A percentile compares a stretch with the other conserved stretches of the same genome.
Conservation (phyloP, 192 early-diverging fungal species). For the Backusella macrospora region DNA sequence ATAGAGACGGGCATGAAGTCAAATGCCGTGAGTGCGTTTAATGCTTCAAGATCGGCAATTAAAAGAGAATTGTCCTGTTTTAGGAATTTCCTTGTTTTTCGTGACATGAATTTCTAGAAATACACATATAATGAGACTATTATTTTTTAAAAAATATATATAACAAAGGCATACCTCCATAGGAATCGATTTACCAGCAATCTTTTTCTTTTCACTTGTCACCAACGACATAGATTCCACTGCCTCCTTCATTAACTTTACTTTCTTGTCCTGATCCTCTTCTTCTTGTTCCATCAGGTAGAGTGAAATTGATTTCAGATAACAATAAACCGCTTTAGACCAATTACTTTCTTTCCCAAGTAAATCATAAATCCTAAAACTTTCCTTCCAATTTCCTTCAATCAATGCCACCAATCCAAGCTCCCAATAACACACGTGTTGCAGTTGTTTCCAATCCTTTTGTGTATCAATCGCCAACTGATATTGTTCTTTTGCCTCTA, state of each 20-base stretch:
- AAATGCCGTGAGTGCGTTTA: slow-evolving; percentile 73
- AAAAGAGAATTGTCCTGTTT: slow-evolving; percentile 64
- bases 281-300: slow-evolving; percentile 36
- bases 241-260: slow-evolving; percentile 49
- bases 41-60: slow-evolving; percentile 76
- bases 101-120: slow-evolving; percentile 76
- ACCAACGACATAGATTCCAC: slow-evolving; percentile 66
- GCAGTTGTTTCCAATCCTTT: slow-evolving; percentile 75
- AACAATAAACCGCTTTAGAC: slow-evolving; percentile 83
- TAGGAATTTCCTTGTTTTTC: slow-evolving; percentile 77
- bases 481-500: slow-evolving; percentile 65
- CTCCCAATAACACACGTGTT: slow-evolving; percentile 86
- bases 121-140: too few species aligned
- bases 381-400: slow-evolving; percentile 60
- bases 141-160: too few species aligned
- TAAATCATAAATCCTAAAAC: slow-evolving; percentile 60
- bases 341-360: slow-evolving; percentile 80
- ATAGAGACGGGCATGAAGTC: slow-evolving; percentile 62
- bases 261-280: slow-evolving; percentile 39
- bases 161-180: slow-evolving; percentile 40
- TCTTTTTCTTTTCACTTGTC: slow-evolving; percentile 54
- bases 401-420: slow-evolving; percentile 67
- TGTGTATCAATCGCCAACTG: slow-evolving; percentile 56
- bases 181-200: slow-evolving; percentile 40
- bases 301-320: slow-evolving; percentile 65